phyloP scores from a whole-genome alignment of 2,329 filamentous ascomycete genomes.

The Zasmidium angulare region DNA sequence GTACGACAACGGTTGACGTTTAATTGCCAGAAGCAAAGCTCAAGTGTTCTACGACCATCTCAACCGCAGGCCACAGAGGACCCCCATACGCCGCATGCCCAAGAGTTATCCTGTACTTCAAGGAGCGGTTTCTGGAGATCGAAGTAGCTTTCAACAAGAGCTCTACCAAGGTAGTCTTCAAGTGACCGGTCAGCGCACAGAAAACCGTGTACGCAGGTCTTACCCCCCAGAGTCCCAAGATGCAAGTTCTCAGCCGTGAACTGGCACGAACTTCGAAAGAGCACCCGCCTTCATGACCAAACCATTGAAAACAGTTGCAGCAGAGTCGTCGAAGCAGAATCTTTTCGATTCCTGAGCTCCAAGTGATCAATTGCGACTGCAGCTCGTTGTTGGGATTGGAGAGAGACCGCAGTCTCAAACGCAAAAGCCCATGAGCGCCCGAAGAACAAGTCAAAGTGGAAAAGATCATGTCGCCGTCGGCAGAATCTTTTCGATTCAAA shows the following conservation, averaged over 20 bases:
- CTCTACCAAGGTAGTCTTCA: constrained; percentile 2
- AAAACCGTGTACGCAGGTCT: not conserved
- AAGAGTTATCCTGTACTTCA: constrained; percentile 6
- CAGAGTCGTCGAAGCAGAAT: too few species aligned
- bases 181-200: not conserved
- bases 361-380: too few species aligned
- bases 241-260: too few species aligned
- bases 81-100: constrained; percentile 2
- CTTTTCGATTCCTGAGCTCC: too few species aligned
- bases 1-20: not conserved
- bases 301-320: too few species aligned
- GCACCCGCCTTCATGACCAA: too few species aligned
- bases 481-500: too few species aligned
- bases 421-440: too few species aligned
- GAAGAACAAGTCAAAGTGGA: not conserved
- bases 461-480: not conserved
- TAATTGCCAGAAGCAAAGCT: not conserved
- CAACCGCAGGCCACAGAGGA: not conserved
- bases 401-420: too few species aligned
- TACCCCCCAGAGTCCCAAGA: too few species aligned
- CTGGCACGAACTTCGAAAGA: too few species aligned
- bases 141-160: not conserved
- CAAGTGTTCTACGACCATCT: not conserved
- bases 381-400: too few species aligned
- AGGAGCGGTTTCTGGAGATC: constrained; percentile 5